Conservation (phyloP, 2,329 filamentous ascomycete species). For the Trichoderma simmonsii region DNA sequence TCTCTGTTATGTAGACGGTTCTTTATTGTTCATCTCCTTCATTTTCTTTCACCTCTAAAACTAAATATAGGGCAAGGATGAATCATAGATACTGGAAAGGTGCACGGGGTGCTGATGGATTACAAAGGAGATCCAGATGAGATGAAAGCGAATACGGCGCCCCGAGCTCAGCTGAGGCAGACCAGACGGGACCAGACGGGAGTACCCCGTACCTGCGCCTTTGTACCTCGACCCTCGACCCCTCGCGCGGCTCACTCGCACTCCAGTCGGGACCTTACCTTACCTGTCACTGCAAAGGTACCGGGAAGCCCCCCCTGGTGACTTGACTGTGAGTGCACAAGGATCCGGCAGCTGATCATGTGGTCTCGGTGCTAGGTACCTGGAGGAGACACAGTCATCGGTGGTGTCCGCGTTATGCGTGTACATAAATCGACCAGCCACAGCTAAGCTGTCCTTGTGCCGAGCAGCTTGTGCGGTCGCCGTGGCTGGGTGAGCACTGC, state of each 20-base stretch:
- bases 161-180: not conserved
- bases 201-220: not conserved
- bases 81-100: not conserved
- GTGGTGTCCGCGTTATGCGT: not conserved
- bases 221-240: not conserved
- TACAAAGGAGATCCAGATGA: not conserved
- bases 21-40: not conserved
- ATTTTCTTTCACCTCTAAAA: not conserved
- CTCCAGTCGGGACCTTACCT: not conserved
- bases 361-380: not conserved
- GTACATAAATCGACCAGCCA: not conserved
- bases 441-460: not conserved
- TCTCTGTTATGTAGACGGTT: not conserved
- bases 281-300: not conserved
- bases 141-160: slow-evolving; percentile 8
- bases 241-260: not conserved
- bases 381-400: not conserved
- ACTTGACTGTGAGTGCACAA: not conserved
- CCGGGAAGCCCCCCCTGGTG: not conserved
- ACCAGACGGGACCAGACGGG: not conserved
- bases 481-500: not conserved
- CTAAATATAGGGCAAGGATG: not conserved
- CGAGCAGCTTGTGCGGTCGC: not conserved
- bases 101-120: not conserved
- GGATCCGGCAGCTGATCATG: slow-evolving; percentile 13